phyloP scores from a whole-genome alignment of 768 basidiomycete species.

The Suillus decipiens region DNA sequence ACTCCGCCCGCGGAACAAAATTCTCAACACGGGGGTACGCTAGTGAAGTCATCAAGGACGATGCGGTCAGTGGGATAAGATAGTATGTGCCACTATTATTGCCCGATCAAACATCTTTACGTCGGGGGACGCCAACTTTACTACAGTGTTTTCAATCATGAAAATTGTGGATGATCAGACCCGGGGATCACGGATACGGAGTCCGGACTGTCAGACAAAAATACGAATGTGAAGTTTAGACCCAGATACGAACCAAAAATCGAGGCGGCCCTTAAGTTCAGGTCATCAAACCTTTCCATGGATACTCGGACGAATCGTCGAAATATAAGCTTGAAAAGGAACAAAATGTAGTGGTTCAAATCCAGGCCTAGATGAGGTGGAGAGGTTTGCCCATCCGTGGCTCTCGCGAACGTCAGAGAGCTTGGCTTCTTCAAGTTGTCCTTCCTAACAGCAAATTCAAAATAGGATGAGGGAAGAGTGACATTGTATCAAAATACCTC shows the following conservation, averaged over 20 bases:
- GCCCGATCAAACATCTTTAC: slow-evolving; percentile 62
- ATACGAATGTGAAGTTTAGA: not conserved
- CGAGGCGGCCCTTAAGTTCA: no score
- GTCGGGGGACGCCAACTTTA: slow-evolving; percentile 45
- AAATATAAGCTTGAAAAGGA: slow-evolving; percentile 80
- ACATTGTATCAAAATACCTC: slow-evolving; percentile 36
- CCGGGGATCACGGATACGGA: not conserved
- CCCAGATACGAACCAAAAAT: slow-evolving; percentile 44
- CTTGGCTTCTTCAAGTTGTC: slow-evolving; percentile 45
- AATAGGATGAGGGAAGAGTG: not conserved
- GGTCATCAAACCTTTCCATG: slow-evolving; percentile 61
- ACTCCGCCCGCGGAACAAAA: slow-evolving; percentile 74
- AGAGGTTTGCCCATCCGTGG: slow-evolving; percentile 66
- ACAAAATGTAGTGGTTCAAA: slow-evolving; percentile 77
- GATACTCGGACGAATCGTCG: slow-evolving; percentile 59
- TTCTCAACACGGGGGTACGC: slow-evolving; percentile 78
- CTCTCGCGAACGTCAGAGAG: slow-evolving; percentile 49
- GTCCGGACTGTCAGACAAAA: not conserved
- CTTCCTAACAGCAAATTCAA: slow-evolving; percentile 41
- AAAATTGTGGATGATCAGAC: slow-evolving; percentile 68
- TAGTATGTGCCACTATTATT: slow-evolving; percentile 45
- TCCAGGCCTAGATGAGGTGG: slow-evolving; percentile 47
- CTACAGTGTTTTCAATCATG: slow-evolving; percentile 47
- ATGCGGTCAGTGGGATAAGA: no score
- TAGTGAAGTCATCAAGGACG: slow-evolving; percentile 60